These are phyloP conservation scores for Acacia melanoxylon DNA, from an alignment of 306 rosid genomes.

Conservation along the genomic window DNA sequence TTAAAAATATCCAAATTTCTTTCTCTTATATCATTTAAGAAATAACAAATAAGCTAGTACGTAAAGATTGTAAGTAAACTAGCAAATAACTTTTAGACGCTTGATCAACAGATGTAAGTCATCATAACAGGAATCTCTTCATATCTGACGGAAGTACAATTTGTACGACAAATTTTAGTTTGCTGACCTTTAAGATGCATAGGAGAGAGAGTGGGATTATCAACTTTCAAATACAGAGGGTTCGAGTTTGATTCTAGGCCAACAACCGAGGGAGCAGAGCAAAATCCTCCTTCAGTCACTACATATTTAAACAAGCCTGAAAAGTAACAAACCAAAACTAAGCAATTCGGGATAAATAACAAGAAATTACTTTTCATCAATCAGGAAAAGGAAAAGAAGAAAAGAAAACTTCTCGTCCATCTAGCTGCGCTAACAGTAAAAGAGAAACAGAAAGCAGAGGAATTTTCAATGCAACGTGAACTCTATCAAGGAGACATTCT, in stretches of 20 bases:
- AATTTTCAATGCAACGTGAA: neutral
- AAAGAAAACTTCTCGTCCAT: conserved; percentile 10
- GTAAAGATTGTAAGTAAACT: neutral
- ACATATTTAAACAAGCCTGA: conserved; percentile 59
- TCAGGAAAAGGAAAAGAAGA: neutral
- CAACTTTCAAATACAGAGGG: conserved; percentile 65
- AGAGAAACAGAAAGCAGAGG: neutral
- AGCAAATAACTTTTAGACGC: neutral
- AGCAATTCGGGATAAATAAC: conserved; percentile 9
- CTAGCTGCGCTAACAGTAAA: conserved; percentile 5
- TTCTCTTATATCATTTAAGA: neutral
- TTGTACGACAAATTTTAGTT: neutral
- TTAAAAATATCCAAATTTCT: too few relatives aligned
- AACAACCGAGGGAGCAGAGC: conserved; percentile 65
- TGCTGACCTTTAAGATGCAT: conserved; percentile 69
- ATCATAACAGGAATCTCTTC: neutral
- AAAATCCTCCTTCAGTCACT: conserved; percentile 57
- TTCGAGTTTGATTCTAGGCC: conserved; percentile 40
- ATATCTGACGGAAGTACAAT: neutral
- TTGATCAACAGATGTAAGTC: conserved; percentile 13
- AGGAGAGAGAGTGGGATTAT: conserved; percentile 77
- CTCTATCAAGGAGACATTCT: neutral
- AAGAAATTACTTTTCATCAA: neutral
- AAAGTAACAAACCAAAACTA: conserved; percentile 17
- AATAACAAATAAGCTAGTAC: conserved; percentile 4